These are phyloP conservation scores for Scheffersomyces cryptocercus DNA, from an alignment of 1,139 yeast genomes.

Conservation along the genomic window DNA sequence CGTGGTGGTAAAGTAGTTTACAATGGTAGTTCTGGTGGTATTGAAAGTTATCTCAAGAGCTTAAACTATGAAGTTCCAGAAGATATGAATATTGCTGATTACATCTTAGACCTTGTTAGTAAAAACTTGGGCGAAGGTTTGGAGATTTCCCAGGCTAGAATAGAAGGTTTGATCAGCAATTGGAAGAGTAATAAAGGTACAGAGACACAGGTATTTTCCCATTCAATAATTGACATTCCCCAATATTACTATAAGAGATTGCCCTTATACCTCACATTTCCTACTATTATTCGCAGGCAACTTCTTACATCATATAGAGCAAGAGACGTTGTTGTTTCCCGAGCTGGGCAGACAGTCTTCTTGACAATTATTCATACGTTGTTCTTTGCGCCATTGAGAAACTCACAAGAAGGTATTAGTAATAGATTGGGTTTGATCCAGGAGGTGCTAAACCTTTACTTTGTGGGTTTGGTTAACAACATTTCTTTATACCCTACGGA, in stretches of 20 bases:
- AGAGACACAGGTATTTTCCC: neutral
- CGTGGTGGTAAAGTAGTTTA: slow-evolving; percentile 23
- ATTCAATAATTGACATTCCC: slow-evolving; percentile 16
- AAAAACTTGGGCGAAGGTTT: slow-evolving; percentile 11
- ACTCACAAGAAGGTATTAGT: slow-evolving; percentile 18
- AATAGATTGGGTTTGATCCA: slow-evolving; percentile 26
- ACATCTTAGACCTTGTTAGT: slow-evolving; percentile 19
- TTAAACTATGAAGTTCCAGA: slow-evolving; percentile 15
- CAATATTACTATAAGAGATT: slow-evolving; percentile 20
- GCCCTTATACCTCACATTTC: slow-evolving; percentile 19
- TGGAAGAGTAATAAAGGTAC: slow-evolving; percentile 11
- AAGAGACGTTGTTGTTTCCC: slow-evolving; percentile 18
- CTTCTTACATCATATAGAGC: slow-evolving; percentile 19
- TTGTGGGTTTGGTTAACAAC: slow-evolving; percentile 25
- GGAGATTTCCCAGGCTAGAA: slow-evolving; percentile 13
- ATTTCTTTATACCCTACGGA: slow-evolving; percentile 23
- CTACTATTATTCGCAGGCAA: slow-evolving; percentile 16
- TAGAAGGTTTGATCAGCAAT: slow-evolving; percentile 11
- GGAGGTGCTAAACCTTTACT: slow-evolving; percentile 22
- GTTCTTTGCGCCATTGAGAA: slow-evolving; percentile 23
- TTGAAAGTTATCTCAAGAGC: slow-evolving; percentile 13
- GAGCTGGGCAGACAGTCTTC: slow-evolving; percentile 20
- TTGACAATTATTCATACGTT: slow-evolving; percentile 21
- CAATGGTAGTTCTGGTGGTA: slow-evolving; percentile 15
- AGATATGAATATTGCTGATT: slow-evolving; percentile 18